A percentile compares a stretch with the other conserved stretches of the same genome.
Conservation (phyloP, 2,329 filamentous ascomycete genomes). For the Claviceps maximensis region DNA sequence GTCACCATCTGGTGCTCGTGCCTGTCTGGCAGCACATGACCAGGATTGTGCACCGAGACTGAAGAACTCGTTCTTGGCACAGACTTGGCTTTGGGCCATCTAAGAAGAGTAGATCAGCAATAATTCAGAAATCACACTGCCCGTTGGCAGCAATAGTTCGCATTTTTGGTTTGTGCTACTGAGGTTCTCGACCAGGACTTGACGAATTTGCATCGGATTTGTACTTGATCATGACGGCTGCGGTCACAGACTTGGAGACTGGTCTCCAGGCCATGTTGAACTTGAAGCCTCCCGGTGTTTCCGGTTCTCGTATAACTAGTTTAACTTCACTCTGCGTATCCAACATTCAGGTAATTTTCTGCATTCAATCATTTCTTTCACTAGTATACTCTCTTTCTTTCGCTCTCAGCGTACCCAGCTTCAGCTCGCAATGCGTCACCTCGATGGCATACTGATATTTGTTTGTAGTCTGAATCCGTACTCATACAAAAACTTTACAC, state of each 20-base stretch:
- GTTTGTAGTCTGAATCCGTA: slow-evolving; percentile 72
- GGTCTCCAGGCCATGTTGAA: slow-evolving; percentile 83
- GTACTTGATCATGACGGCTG: slow-evolving; percentile 51
- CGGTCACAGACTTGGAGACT: slow-evolving; percentile 81
- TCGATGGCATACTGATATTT: slow-evolving; percentile 10
- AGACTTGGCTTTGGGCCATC: not conserved
- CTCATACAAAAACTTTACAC: slow-evolving; percentile 95
- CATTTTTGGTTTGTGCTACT: not conserved
- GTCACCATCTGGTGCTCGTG: slow-evolving; percentile 1
- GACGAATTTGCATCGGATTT: slow-evolving; percentile 6
- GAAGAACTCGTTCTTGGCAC: not conserved
- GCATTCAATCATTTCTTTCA: not conserved
- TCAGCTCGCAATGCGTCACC: not conserved
- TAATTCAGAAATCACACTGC: not conserved
- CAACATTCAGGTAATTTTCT: slow-evolving; percentile 65
- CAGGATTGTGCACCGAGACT: not conserved
- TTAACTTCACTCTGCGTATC: slow-evolving; percentile 79
- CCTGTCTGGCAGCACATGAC: not conserved
- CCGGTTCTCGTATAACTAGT: slow-evolving; percentile 77
- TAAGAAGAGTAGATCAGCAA: not conserved
- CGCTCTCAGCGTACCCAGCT: not conserved
- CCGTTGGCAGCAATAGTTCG: not conserved
- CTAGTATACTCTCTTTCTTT: not conserved
- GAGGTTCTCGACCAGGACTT: slow-evolving; percentile 1
- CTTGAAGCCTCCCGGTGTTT: slow-evolving; percentile 87